Base-by-base conservation (phyloP, 345 rosid species). In the Hibiscus trionum region DNA sequence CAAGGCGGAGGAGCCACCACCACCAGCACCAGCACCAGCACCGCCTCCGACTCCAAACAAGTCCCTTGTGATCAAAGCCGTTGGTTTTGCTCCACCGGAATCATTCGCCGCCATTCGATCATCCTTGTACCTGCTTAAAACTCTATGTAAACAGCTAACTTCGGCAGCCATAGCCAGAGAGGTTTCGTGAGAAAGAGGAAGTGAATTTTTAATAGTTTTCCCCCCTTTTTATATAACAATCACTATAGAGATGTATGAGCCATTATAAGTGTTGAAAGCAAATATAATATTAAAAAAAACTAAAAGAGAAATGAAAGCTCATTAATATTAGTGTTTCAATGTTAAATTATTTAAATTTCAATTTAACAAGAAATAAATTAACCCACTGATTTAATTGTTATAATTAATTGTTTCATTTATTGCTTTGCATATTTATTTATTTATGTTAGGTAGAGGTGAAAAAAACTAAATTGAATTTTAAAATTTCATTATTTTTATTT, bases 51-150 rank as follows among this genome's bases (percentile, higher is more conserved):
- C 55, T 66, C 55, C 53, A 33, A 94, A 95, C 66, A 94, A 78
- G 77, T 94, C 98, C 49, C 86, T 84, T 11, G 97, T 91, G 79
- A 84, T 85, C 76, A 83, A 71, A 68, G 82, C 71, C 73, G 93
- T 26, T 2, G 89, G 72, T 69, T 83, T 86, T 3, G 72, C 74
- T 84, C 56, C 70, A 66, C 35, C 33, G 15, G 70, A 66, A 44
- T 46, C 70, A 14, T 24, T 66, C 21, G 12, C 70, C 37, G 8
- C 57, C 63, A 31, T 66, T 26, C 47, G 12, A 7, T 66, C 70
- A 46, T 46, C 70, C 56, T 46, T 66, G 19, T 66, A 46, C 4
- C 56, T 33, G 21, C 70, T 66, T 7, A 44, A 46, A 66, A 66
- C 56, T 46, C 70, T 46, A 66, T 66, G 56, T 7, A 66, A 14